Base-by-base conservation (phyloP, 768 basidiomycete genomes). In the Leucocoprinus birnbaumii region DNA sequence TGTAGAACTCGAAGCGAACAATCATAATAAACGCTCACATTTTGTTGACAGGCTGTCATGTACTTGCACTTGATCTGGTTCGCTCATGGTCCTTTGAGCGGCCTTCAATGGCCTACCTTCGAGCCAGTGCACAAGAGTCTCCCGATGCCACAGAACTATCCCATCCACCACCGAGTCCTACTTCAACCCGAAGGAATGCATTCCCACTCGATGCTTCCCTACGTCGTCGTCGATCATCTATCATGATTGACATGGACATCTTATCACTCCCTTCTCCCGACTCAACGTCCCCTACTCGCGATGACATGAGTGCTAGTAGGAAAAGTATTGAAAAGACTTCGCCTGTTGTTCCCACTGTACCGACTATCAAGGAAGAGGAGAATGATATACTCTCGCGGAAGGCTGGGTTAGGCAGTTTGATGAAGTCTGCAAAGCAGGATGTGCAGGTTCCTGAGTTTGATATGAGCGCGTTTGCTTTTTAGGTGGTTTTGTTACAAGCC, bases 341-440 rank as follows among this genome's bases (percentile, higher is more conserved):
- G 7, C 50, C 38, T 4, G 40, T 55, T 63, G 52, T 44, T 61
- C 6, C 37, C 64, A 72, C 63, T 66, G 75, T 61, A 63, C 70
- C 51, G 27, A 19, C 5, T 42, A 42, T 62, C 13, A 70, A 72
- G 21, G 77, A 82, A 54, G 77, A 83, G 57, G 79, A 82, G 61
- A 78, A 72, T 11, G 86, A 89, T 66, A 63, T 85, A 40, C 68
- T 82, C 41, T 82, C 86, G 7, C 79, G 84, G 19, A 86, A 88
- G 61, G 83, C 84, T 37, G 88, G 86, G 7, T 69, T 95, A 38
- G 95, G 94, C 3, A 89, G 80, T 61, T 70, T 97, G 64, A 86
- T 97, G 76, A 94, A 91, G 71, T 84, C 87, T n/a, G 91, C 94
- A 13, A 94, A 93, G 67, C 86, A 90, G 65, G 88, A 94, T 69